phyloP scores from a whole-genome alignment of 139 green algal genomes.

The Marvania coccoides region DNA sequence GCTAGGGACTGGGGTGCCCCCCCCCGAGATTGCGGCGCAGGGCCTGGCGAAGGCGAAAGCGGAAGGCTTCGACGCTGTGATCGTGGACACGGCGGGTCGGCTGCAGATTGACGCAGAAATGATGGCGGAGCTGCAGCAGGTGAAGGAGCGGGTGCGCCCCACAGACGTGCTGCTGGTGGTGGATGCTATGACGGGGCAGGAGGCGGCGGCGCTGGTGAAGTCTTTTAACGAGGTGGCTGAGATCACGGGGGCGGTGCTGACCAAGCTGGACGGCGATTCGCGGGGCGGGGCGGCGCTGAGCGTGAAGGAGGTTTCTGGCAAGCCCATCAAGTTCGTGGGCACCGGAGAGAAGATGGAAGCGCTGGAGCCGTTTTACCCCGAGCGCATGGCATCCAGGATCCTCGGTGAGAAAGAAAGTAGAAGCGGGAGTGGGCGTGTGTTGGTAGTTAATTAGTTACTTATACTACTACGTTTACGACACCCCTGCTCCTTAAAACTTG shows the following conservation, averaged over 20 bases:
- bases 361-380: conserved; percentile 97
- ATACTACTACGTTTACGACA: too few relatives aligned
- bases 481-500: too few relatives aligned
- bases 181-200: conserved; percentile 99
- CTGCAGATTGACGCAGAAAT: conserved; percentile 86
- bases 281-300: conserved; percentile 88
- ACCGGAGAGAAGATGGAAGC: conserved; percentile 93
- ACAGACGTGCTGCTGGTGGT: conserved; percentile 95
- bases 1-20: conserved; percentile 52
- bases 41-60: conserved; percentile 66
- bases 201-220: conserved; percentile 76
- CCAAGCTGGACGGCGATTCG: conserved; percentile 97
- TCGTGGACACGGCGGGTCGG: conserved; percentile 94
- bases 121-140: conserved; percentile 82
- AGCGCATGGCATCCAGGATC: conserved; percentile 90
- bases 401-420: conserved; percentile 50
- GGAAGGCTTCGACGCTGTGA: conserved; percentile 72
- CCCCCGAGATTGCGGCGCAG: conserved; percentile 37
- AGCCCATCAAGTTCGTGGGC: conserved; percentile 98
- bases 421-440: not conserved
- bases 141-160: conserved; percentile 65
- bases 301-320: conserved; percentile 86
- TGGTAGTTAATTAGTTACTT: too few relatives aligned
- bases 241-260: conserved; percentile 85
- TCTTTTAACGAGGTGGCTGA: conserved; percentile 83